Evolutionary conservation across 257 asterid genomes (phyloP), one percentile per base, ranked within the genome.

Genomic region (Marsdenia floribunda): DNA sequence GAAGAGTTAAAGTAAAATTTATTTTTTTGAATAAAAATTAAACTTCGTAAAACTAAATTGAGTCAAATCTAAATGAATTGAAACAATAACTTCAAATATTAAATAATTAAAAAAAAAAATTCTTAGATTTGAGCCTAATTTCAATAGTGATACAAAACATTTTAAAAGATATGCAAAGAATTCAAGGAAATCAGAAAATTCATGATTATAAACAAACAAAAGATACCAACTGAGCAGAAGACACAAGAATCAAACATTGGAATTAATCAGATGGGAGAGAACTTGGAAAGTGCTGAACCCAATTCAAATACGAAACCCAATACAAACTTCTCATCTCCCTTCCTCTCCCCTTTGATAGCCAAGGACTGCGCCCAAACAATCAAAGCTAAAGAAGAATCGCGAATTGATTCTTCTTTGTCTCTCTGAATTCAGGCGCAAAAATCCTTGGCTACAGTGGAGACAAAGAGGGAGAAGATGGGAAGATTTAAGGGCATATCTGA

Each of bases 381-480:
- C 68, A 63, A 26, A 60, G 14, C 35, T 4, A 63, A 29, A 29
- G 35, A 63, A 63, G 35, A 57, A n/a, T 7, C 64, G 0, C 10
- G 5, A 29, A 22, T 22, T 57, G 35, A n/a, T 57, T 10, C 35
- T n/a, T 22, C 64, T 57, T 26, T 24, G 10, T 60, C 21, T 26
- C 40, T 60, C 40, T 60, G 67, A 38, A 26, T 24, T n/a, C 44
- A 49, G 54, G 68, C 61, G 68, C 68, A 63, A 63, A 63, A 63
- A 63, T 63, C 68, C 68, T 63, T 63, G 68, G 68, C 68, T 63
- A 63, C 68, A 33, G 16, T 33, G 44, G 44, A 63, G 68, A 63
- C 13, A 60, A 63, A 63, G 68, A 15, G 0, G 11, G 44, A 3
- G 46, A 63, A 63, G 66, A 61, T 29, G 68, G 68, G n/a, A 61